Evolutionary conservation across 2,329 filamentous ascomycete genomes (phyloP).

Genomic region (Cryphonectria naterciae): DNA sequence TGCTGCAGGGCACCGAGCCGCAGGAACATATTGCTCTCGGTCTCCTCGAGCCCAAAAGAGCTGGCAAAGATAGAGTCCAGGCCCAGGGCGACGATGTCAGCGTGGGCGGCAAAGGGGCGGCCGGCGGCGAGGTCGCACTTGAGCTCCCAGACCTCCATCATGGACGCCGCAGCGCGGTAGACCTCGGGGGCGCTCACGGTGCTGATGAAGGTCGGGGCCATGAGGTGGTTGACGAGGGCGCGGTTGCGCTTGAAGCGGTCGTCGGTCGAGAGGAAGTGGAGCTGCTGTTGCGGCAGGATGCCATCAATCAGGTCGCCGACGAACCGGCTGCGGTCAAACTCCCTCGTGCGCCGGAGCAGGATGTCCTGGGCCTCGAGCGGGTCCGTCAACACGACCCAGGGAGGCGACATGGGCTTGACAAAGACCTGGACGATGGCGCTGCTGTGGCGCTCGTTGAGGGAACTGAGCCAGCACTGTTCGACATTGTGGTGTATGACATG

Average conservation of each 20-base stretch:
- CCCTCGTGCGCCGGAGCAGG: constrained; percentile 30
- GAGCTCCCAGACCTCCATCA: constrained; percentile 31
- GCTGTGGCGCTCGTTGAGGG: constrained; percentile 38
- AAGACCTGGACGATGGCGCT: constrained; percentile 53
- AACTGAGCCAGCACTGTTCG: constrained; percentile 37
- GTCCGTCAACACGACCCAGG: constrained; percentile 30
- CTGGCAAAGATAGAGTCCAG: constrained; percentile 32
- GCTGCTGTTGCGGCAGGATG: constrained; percentile 40
- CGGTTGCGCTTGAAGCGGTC: constrained; percentile 9
- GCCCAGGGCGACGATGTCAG: constrained; percentile 14
- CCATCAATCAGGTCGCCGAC: constrained; percentile 36
- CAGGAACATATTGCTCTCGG: constrained; percentile 33
- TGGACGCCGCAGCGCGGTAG: constrained; percentile 30
- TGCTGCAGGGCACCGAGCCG: constrained; percentile 31
- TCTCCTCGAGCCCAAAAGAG: constrained; percentile 36
- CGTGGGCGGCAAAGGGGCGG: constrained; percentile 24
- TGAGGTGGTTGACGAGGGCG: constrained; percentile 17
- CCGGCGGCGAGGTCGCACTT: constrained; percentile 28
- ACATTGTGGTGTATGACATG: no score
- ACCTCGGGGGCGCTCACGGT: constrained; percentile 19
- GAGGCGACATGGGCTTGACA: constrained; percentile 43
- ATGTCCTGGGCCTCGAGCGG: constrained; percentile 32
- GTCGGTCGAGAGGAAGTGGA: constrained; percentile 33
- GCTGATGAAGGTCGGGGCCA: constrained; percentile 17
- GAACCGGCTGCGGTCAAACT: constrained; percentile 22